Evolutionary conservation across 2,329 filamentous ascomycete species (phyloP).

Genomic region (Arthrobotrys conoides): DNA sequence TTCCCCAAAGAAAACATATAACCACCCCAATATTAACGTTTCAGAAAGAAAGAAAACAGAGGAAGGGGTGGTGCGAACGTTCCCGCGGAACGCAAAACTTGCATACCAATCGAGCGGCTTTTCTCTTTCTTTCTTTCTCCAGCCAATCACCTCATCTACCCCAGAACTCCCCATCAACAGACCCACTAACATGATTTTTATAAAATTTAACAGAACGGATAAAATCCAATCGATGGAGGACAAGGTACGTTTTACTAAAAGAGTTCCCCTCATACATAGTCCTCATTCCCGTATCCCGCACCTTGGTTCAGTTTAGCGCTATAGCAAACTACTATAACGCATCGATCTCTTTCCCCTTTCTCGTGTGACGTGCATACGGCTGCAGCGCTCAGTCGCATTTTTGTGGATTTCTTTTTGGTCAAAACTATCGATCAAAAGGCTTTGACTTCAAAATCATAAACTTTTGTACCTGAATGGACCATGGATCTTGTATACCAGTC

Average conservation of each 20-base stretch:
- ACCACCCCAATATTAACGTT: slow-evolving; percentile 7
- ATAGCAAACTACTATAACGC: background rate
- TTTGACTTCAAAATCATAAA: background rate
- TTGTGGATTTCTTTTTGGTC: background rate
- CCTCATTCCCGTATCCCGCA: background rate
- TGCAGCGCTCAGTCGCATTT: slow-evolving; percentile 1
- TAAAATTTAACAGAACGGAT: slow-evolving; percentile 56
- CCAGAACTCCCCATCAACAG: background rate
- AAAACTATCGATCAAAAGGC: background rate
- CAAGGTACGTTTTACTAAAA: slow-evolving; percentile 51
- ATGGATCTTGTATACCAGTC: too few species aligned
- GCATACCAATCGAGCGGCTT: slow-evolving; percentile 17
- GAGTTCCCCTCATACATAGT: background rate
- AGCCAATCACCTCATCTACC: slow-evolving; percentile 8
- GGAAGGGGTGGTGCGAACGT: slow-evolving; percentile 3
- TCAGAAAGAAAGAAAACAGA: background rate
- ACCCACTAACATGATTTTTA: slow-evolving; percentile 23
- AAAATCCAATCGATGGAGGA: slow-evolving; percentile 60
- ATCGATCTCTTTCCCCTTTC: background rate
- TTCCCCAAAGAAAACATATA: background rate
- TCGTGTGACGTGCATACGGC: background rate
- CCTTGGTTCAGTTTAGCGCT: slow-evolving; percentile 10
- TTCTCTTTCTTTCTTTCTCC: background rate
- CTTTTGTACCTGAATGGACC: background rate
- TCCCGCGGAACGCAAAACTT: slow-evolving; percentile 26